phyloP scores from a whole-genome alignment of 495 filamentous ascomycete genomes.

The Terfezia claveryi region DNA sequence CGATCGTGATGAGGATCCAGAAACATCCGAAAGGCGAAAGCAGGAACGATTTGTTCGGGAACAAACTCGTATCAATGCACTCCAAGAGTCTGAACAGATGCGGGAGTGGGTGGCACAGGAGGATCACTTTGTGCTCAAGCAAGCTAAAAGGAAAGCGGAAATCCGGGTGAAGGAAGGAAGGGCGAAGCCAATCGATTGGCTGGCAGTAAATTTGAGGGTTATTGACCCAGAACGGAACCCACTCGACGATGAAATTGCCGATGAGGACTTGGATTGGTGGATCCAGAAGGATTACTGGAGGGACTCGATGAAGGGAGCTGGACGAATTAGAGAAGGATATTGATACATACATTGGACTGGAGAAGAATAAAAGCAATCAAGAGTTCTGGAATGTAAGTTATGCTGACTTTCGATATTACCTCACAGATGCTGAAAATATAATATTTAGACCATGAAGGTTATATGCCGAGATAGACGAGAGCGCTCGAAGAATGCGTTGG shows the following conservation, averaged over 20 bases:
- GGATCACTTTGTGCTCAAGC: conserved; percentile 86
- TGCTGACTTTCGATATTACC: not conserved
- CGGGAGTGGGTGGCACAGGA: conserved; percentile 79
- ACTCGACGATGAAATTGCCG: conserved; percentile 65
- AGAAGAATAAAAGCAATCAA: conserved; percentile 50
- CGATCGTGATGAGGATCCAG: conserved; percentile 3
- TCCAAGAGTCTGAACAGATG: conserved; percentile 55
- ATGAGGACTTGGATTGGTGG: conserved; percentile 57
- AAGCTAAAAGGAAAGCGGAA: conserved; percentile 93
- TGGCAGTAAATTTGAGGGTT: conserved; percentile 73
- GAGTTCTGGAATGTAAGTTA: conserved; percentile 62
- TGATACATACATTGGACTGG: conserved; percentile 58
- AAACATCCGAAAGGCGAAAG: conserved; percentile 11
- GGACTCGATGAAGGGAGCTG: conserved; percentile 42
- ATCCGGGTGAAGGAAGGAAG: conserved; percentile 87
- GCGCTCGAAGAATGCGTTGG: conserved; percentile 33
- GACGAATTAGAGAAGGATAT: conserved; percentile 70
- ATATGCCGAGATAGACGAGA: conserved; percentile 62
- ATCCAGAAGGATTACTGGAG: conserved; percentile 66
- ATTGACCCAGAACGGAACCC: conserved; percentile 59
- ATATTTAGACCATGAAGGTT: conserved; percentile 47
- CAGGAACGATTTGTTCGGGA: conserved; percentile 17
- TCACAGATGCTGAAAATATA: conserved; percentile 2
- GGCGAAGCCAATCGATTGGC: conserved; percentile 84
- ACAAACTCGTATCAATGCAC: conserved; percentile 31